Conservation (phyloP, 306 rosid genomes). For the Hylodesmum podocarpum region DNA sequence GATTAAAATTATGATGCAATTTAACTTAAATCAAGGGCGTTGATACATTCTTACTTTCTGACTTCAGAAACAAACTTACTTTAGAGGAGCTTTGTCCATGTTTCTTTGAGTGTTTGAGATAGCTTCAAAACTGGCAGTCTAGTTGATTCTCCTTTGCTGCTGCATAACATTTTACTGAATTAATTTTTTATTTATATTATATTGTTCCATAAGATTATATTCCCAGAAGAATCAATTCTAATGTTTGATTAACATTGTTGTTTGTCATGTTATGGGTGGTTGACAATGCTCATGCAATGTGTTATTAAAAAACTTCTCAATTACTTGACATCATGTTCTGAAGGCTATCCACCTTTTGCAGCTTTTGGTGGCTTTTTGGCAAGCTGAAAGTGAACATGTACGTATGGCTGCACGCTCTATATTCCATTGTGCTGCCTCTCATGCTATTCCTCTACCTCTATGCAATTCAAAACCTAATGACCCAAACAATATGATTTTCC, state of each 20-base stretch:
- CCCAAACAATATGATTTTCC: conserved; percentile 31
- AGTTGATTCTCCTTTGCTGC: conserved; percentile 12
- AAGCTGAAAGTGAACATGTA: conserved; percentile 90
- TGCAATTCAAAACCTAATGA: conserved; percentile 50
- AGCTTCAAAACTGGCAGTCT: conserved; percentile 22
- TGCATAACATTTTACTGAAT: conserved; percentile 4
- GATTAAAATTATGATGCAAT: not conserved
- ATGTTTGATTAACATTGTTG: conserved; percentile 7
- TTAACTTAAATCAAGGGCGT: not conserved
- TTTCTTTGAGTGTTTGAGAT: conserved; percentile 22
- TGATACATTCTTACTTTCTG: not conserved
- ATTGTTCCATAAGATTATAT: conserved; percentile 16
- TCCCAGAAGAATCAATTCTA: conserved; percentile 12
- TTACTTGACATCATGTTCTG: conserved; percentile 28
- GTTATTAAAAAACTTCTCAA: not conserved
- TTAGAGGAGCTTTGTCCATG: not conserved
- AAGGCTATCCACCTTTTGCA: conserved; percentile 40
- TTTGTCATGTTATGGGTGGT: conserved; percentile 17
- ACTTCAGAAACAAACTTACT: not conserved
- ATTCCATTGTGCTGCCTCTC: conserved; percentile 96
- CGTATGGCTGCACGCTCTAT: conserved; percentile 98
- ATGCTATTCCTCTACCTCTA: conserved; percentile 76
- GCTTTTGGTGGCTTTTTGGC: conserved; percentile 99
- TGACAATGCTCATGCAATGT: conserved; percentile 5
- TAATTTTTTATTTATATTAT: conserved; percentile 1